These are phyloP conservation scores for Periconia macrospinosa DNA, from an alignment of 2,329 filamentous ascomycete species.

Conservation along the genomic window DNA sequence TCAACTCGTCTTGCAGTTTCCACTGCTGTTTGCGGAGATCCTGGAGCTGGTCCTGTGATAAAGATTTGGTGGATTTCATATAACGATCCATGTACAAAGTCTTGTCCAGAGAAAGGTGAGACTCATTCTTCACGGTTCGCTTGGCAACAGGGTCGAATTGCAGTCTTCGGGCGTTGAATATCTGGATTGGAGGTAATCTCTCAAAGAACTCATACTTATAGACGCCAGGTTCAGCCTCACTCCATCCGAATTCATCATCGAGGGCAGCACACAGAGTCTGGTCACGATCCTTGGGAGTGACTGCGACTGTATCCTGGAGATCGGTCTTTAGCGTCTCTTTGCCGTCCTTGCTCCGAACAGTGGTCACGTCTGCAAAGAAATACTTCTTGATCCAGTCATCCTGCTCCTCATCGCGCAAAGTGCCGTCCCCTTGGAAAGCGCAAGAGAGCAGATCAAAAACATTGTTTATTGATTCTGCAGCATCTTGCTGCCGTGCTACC, in stretches of 20 bases:
- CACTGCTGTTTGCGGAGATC: slow-evolving; percentile 70
- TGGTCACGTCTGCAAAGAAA: slow-evolving; percentile 50
- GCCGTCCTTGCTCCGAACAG: slow-evolving; percentile 47
- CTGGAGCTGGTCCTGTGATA: slow-evolving; percentile 54
- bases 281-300: slow-evolving; percentile 60
- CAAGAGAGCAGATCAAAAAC: slow-evolving; percentile 89
- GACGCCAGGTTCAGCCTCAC: slow-evolving; percentile 59
- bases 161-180: slow-evolving; percentile 85
- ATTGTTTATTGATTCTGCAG: slow-evolving; percentile 92
- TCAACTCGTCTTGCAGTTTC: slow-evolving; percentile 70
- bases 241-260: slow-evolving; percentile 80
- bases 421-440: slow-evolving; percentile 73
- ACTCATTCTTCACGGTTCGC: slow-evolving; percentile 50
- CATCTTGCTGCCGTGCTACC: slow-evolving; percentile 79
- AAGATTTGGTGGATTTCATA: slow-evolving; percentile 43
- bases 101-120: slow-evolving; percentile 76
- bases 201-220: slow-evolving; percentile 47
- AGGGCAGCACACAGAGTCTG: slow-evolving; percentile 80
- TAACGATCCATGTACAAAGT: slow-evolving; percentile 87
- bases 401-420: slow-evolving; percentile 73
- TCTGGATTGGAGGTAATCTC: slow-evolving; percentile 79
- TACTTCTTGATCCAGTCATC: slow-evolving; percentile 70
- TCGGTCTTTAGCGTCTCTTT: slow-evolving; percentile 50
- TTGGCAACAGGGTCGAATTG: slow-evolving; percentile 64
- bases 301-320: slow-evolving; percentile 64